phyloP scores from a whole-genome alignment of 2,329 filamentous ascomycete species.

The Colletotrichum falcatum region DNA sequence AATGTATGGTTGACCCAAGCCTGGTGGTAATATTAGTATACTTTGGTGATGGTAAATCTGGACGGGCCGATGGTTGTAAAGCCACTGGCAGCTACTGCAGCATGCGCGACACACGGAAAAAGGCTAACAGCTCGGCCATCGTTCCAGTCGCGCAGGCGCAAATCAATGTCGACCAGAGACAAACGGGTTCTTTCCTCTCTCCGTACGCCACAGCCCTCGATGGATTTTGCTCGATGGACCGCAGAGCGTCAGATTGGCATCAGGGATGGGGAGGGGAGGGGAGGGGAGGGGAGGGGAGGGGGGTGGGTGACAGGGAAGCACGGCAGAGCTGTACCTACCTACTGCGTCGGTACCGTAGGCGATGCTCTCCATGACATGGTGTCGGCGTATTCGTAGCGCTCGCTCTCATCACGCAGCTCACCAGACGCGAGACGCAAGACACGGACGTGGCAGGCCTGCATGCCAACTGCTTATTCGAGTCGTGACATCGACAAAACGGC shows the following conservation, averaged over 20 bases:
- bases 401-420: neutral
- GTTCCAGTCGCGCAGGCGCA: slow-evolving; percentile 5
- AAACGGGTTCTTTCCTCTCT: neutral
- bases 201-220: neutral
- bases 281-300: too few relatives aligned
- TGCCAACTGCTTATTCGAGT: slow-evolving; percentile 3
- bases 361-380: too few relatives aligned
- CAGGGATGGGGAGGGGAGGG: neutral
- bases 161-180: slow-evolving; percentile 10
- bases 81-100: neutral
- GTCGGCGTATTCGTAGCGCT: neutral
- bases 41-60: neutral
- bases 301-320: slow-evolving; percentile 1
- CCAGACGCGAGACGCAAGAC: neutral
- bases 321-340: too few relatives aligned
- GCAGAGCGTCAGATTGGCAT: slow-evolving; percentile 14
- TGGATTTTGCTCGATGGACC: slow-evolving; percentile 2
- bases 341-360: too few relatives aligned
- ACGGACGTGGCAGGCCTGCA: neutral
- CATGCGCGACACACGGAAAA: neutral
- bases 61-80: neutral
- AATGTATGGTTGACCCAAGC: neutral
- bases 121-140: neutral
- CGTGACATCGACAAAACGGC: neutral
- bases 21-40: too few relatives aligned